Base-by-base conservation (phyloP, 305 asterid genomes). In the Stenogyne calaminthoides region DNA sequence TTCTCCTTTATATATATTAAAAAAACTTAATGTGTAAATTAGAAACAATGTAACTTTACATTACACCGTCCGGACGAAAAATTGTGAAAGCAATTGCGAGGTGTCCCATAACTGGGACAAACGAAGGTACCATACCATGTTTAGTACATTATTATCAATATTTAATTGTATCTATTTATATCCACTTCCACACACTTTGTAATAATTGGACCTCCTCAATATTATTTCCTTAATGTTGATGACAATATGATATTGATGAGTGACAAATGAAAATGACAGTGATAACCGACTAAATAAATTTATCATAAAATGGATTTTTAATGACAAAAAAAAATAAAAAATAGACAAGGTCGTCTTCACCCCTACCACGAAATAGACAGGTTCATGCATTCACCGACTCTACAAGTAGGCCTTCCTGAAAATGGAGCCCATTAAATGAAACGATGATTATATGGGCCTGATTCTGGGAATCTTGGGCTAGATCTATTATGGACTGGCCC, bases 71-170 rank as follows among this genome's bases (percentile, higher is more conserved):
- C 2, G 2, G 14, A 40, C 14, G 47, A 40, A 40, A 40, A 5
- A 0, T 37, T 8, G 42, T 37, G 2, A 7, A 37, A 7, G 40
- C 27, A 68, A 68, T 18, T 25, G 70, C 14, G 67, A 58, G 64
- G 0, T 77, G 80, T 65, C 47, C 64, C 69, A n/a, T 16, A 70
- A 56, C 18, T 64, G 70, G 73, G 70, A 25, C 39, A 70, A 73
- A 71, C 58, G 69, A 77, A 34, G 51, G 47, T 9, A 19, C 64
- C 49, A 34, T 32, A 1, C 1, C 36, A 32, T 56, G 44, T 20
- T 51, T 39, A 57, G 18, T 70, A 32, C 47, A 57, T n/a, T 34
- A 70, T 42, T 27, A 56, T 44, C 4, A n/a, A 14, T 10, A 15
- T 58, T 10, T 64, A 29, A 64, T 55, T 64, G 15, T 14, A 70